Evolutionary conservation across 2,329 filamentous ascomycete genomes (phyloP).

Genomic region (Westerdykella ornata): DNA sequence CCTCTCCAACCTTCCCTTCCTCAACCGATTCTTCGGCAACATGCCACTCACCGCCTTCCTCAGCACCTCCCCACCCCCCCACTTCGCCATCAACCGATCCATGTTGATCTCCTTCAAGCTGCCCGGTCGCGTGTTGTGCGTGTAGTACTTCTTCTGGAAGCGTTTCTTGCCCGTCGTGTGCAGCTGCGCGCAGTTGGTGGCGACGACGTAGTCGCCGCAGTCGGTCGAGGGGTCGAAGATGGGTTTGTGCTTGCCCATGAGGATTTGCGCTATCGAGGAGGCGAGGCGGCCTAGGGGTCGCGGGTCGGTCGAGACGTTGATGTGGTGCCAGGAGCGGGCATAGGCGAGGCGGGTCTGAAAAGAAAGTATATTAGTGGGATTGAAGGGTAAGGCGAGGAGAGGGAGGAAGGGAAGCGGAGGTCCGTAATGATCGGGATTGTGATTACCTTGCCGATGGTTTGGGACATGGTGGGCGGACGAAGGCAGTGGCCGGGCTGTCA

Average conservation of each 20-base stretch:
- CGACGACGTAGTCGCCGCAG: slow-evolving; percentile 98
- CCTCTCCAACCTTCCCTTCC: slow-evolving; percentile 78
- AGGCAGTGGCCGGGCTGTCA: slow-evolving; percentile 18
- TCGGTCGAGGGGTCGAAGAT: slow-evolving; percentile 96
- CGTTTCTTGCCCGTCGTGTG: slow-evolving; percentile 88
- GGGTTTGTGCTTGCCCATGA: slow-evolving; percentile 99
- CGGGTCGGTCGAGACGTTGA: slow-evolving; percentile 60
- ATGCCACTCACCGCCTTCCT: slow-evolving; percentile 91
- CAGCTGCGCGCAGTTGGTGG: slow-evolving; percentile 78
- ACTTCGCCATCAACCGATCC: slow-evolving; percentile 90
- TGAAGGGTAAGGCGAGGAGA: neutral
- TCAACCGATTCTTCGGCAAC: slow-evolving; percentile 91
- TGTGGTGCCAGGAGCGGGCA: slow-evolving; percentile 89
- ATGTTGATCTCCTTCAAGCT: slow-evolving; percentile 83
- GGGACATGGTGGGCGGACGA: slow-evolving; percentile 57
- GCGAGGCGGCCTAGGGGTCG: slow-evolving; percentile 87
- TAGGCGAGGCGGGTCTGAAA: slow-evolving; percentile 87
- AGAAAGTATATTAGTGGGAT: slow-evolving; percentile 7
- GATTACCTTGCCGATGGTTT: slow-evolving; percentile 68
- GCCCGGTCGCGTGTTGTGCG: slow-evolving; percentile 85
- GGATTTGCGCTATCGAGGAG: slow-evolving; percentile 72
- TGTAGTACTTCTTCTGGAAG: slow-evolving; percentile 91
- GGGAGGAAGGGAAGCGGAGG: slow-evolving; percentile 12
- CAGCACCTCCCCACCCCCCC: slow-evolving; percentile 86
- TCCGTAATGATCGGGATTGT: slow-evolving; percentile 8